These are phyloP conservation scores for Chenopodium album DNA, from an alignment of 148 eudicot species.

Conservation along the genomic window DNA sequence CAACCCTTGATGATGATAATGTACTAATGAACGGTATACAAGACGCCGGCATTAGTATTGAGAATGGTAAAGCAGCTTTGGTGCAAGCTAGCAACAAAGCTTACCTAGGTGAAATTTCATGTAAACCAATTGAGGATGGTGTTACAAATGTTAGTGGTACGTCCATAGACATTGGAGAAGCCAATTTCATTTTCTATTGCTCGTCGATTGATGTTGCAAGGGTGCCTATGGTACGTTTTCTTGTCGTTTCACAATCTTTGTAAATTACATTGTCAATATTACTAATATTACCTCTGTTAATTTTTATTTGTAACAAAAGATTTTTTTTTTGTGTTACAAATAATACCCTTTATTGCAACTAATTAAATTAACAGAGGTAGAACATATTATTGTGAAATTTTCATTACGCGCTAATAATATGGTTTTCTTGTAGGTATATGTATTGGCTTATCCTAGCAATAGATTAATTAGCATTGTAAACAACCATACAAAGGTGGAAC, in stretches of 20 bases:
- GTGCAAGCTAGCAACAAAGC: constrained; percentile 14
- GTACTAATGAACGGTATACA: constrained; percentile 32
- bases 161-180: constrained; percentile 34
- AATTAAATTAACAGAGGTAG: no score
- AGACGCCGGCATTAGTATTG: constrained; percentile 29
- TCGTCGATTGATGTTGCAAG: constrained; percentile 44
- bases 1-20: constrained; percentile 29
- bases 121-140: constrained; percentile 27
- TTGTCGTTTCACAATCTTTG: background rate
- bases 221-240: constrained; percentile 34
- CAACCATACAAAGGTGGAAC: constrained; percentile 25
- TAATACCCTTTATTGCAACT: no score
- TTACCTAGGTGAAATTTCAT: constrained; percentile 34
- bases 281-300: no score
- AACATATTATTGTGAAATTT: no score
- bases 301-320: no score
- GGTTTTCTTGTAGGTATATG: constrained; percentile 43
- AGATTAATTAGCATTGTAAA: constrained; percentile 27
- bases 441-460: constrained; percentile 37
- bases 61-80: constrained; percentile 22
- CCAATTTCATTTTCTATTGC: constrained; percentile 35
- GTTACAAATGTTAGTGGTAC: constrained; percentile 21
- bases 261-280: no score
- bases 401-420: background rate
- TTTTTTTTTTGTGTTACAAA: no score